A percentile compares a stretch with the other conserved stretches of the same genome.
Evolutionary conservation across 176 grass and related monocot species (phyloP).

Genomic region (Elymus sibiricus): DNA sequence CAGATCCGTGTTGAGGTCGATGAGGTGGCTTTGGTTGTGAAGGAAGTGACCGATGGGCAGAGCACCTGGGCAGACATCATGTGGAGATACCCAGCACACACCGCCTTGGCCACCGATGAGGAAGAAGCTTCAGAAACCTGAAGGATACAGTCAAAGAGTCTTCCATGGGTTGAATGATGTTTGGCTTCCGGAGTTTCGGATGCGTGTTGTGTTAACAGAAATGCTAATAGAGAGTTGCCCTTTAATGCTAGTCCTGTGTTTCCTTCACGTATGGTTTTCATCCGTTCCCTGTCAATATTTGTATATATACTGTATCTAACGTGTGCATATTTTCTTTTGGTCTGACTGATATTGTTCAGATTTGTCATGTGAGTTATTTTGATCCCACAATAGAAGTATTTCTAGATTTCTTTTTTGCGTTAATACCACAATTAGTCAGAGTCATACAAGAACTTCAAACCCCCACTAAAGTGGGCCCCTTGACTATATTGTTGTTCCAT

Average conservation of each 20-base stretch:
- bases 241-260: neutral
- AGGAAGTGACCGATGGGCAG: conserved; percentile 64
- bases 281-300: conserved; percentile 6
- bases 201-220: conserved; percentile 6
- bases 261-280: neutral
- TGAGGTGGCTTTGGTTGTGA: conserved; percentile 72
- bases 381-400: neutral
- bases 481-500: no score
- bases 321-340: neutral
- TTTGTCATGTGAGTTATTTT: neutral
- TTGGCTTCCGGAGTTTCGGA: neutral
- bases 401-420: no score
- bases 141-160: neutral
- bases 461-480: no score
- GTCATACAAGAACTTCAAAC: no score
- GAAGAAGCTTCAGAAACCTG: conserved; percentile 33
- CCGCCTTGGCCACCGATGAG: conserved; percentile 31
- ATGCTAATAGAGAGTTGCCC: neutral
- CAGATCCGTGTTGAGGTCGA: conserved; percentile 72
- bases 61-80: conserved; percentile 90
- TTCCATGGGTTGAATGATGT: neutral
- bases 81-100: conserved; percentile 75
- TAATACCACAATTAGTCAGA: no score
- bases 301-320: neutral
- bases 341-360: neutral